Evolutionary conservation across 2,329 filamentous ascomycete species (phyloP), one percentile per base, ranked within the genome.

Genomic region (Ophiostoma perfectum): DNA sequence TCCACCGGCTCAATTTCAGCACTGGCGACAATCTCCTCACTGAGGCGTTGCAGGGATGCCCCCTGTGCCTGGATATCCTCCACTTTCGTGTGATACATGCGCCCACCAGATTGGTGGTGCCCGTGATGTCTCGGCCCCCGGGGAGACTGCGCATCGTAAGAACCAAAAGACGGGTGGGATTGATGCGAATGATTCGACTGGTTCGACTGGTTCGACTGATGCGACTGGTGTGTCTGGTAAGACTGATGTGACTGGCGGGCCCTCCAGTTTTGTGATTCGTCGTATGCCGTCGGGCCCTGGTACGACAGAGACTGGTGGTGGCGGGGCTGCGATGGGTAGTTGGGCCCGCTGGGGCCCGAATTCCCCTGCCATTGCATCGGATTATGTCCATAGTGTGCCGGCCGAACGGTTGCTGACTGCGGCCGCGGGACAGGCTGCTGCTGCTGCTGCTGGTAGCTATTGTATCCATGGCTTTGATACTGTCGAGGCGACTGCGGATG

Each of bases 1-100:
- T 95, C 91, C 0, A 79, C 77, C 0, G 78, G 74, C 49, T 82
- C 83, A 71, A 94, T 92, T 72, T 89, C 86, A 1, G 86, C 85
- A 52, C 80, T 81, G 0, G 83, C 78, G 18, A 92, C 78, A 64
- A 88, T 82, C 16, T 72, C 67, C 18, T 76, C 71, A 70, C 82
- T 82, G 2, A 88, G 76, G 0, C 73, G 73, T 36, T 87, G 83
- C 14, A 89, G 78, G 14, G 83, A 74, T 16, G 75, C 75, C 9
- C 79, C 77, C 74, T 88, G 85, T 1, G 75, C 75, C n/a, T 77
- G 75, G 14, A 86, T 71, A 63, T 86, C 81, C 45, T 85, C 82
- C 0, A 78, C 75, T 2, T 73, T 75, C 39, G 76, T 71, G 62
- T 65, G 67, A 64, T 70, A 69, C 41, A 77, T 75, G 5, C 77